Evolutionary conservation across 2,329 filamentous ascomycete genomes (phyloP), one percentile per base, ranked within the genome.

Genomic region (Fusarium aywerte): DNA sequence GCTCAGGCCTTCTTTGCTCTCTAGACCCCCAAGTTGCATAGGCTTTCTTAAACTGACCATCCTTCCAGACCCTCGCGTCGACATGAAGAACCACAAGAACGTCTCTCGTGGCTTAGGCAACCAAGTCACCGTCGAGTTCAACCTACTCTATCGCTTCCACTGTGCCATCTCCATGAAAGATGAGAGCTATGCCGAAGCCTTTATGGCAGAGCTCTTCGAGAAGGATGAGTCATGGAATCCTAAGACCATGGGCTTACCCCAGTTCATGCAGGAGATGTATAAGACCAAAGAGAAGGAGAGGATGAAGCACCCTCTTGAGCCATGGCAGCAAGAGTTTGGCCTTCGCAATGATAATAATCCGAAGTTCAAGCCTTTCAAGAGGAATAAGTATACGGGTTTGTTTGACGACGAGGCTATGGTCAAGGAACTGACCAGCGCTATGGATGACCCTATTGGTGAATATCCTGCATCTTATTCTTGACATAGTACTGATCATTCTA

Each of bases 361-460:
- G 1, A 20, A 29, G 0, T 57, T 52, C 16, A 58, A 58, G 13
- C 54, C 36, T 29, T 58, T 68, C 42, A 54, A 27, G 40, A 51
- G 66, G 15, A 58, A 68, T 10, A 11, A 48, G n/a, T 50, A 65
- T 31, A 68, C 65, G 1, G 48, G 44, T 1, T 29, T 68, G 0
- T 68, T 68, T 6, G 38, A 58, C 2, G 65, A 68, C 3, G 36
- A 57, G 18, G 49, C 60, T 7, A 68, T 68, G 65, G 20, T 68
- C 18, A 42, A 65, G 16, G 63, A 61, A 27, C 11, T 89, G 21
- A 79, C 79, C 3, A 79, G 82, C 79, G 62, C 71, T 40, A 82
- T 87, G 48, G 86, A 89, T 59, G 87, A 89, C 67, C 84, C 69
- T 52, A 59, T 54, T 5, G 60, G 51, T 49, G 25, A 38, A 42